Percentiles rank a stretch among this genome's conserved stretches.
These are phyloP conservation scores for Cordyceps militaris DNA, from an alignment of 2,329 filamentous ascomycete genomes.

Conservation along the genomic window DNA sequence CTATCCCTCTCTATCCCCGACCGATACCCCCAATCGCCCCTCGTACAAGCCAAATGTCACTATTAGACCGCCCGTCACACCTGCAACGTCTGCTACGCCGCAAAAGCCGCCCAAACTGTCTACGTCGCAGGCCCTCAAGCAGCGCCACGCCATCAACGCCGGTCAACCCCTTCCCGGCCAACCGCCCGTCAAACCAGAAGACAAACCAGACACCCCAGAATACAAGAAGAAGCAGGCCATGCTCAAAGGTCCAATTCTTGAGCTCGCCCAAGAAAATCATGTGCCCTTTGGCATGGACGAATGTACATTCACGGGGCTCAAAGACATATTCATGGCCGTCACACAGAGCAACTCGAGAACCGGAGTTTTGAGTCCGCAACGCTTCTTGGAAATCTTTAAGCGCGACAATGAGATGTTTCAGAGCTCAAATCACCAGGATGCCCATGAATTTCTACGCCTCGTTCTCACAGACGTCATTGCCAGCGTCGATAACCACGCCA, in stretches of 20 bases:
- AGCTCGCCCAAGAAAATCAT: conserved; percentile 75
- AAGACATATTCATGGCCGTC: conserved; percentile 91
- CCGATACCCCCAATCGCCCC: conserved; percentile 59
- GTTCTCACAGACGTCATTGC: conserved; percentile 94
- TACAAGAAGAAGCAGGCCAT: conserved; percentile 97
- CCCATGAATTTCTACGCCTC: conserved; percentile 92
- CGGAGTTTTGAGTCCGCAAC: conserved; percentile 84
- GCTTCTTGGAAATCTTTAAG: conserved; percentile 89
- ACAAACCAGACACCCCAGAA: conserved; percentile 89
- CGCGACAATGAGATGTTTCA: conserved; percentile 96
- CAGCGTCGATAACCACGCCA: conserved; percentile 84
- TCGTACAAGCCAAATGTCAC: conserved; percentile 52
- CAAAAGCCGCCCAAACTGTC: conserved; percentile 43
- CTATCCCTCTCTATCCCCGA: conserved; percentile 68
- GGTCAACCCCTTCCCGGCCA: conserved; percentile 48
- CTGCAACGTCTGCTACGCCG: conserved; percentile 32
- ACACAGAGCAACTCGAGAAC: conserved; percentile 75
- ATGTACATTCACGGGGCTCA: conserved; percentile 86
- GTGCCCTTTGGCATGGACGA: conserved; percentile 86
- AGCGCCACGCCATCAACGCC: conserved; percentile 46
- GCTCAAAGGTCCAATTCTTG: conserved; percentile 76
- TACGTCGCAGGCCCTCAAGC: conserved; percentile 49
- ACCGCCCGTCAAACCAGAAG: conserved; percentile 64
- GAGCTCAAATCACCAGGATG: conserved; percentile 95
- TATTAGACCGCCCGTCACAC: conserved; percentile 49